These are phyloP conservation scores for Boletus sp. DNA, from an alignment of 768 basidiomycete species.

Conservation along the genomic window DNA sequence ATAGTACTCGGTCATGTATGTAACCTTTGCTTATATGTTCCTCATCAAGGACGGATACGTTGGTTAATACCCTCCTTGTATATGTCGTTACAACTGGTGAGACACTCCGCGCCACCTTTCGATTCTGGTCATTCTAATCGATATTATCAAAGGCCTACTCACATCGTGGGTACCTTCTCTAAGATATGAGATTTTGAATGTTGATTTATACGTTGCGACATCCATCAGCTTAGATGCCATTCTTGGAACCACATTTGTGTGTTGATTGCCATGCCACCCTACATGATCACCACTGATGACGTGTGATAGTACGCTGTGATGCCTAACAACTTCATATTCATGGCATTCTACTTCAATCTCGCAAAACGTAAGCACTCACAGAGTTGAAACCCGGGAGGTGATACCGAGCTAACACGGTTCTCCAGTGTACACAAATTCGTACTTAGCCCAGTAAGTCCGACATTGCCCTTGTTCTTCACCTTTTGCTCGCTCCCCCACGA, in stretches of 20 bases:
- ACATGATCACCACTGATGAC: neutral
- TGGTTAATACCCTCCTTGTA: constrained; percentile 46
- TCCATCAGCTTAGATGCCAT: constrained; percentile 44
- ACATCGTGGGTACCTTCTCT: constrained; percentile 32
- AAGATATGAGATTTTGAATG: neutral
- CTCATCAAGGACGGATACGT: constrained; percentile 45
- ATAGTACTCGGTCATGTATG: neutral
- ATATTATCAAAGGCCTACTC: constrained; percentile 37
- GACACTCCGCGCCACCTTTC: constrained; percentile 14
- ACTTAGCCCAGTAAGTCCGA: constrained; percentile 42
- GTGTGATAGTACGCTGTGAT: constrained; percentile 42
- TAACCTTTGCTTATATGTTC: neutral
- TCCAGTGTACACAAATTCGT: constrained; percentile 56
- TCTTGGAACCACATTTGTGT: constrained; percentile 42
- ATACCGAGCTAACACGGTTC: neutral
- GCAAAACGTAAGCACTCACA: constrained; percentile 46
- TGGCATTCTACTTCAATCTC: constrained; percentile 52
- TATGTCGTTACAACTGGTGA: constrained; percentile 58
- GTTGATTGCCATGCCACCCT: neutral
- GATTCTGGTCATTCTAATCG: neutral
- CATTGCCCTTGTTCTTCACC: neutral
- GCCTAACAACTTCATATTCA: constrained; percentile 55
- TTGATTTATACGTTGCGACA: neutral
- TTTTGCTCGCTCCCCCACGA: neutral
- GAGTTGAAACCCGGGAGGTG: neutral